Evolutionary conservation across 2,329 filamentous ascomycete species (phyloP).

Genomic region (Cryphonectria carpinicola): DNA sequence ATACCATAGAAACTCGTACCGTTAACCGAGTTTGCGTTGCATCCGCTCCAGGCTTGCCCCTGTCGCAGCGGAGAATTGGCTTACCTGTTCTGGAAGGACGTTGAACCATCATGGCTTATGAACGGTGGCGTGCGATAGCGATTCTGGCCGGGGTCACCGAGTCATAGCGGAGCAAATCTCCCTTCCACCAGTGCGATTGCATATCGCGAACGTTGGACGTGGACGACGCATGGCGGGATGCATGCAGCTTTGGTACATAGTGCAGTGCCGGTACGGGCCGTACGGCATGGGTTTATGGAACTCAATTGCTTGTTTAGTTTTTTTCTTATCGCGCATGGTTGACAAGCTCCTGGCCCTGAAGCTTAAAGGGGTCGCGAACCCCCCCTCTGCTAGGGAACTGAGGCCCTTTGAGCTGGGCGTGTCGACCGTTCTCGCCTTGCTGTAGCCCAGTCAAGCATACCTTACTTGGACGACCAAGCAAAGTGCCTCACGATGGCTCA

Average conservation of each 20-base stretch:
- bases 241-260: background rate
- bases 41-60: background rate
- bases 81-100: constrained; percentile 10
- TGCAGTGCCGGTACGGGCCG: constrained; percentile 8
- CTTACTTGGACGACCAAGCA: background rate
- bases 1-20: background rate
- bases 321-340: background rate
- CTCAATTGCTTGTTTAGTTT: background rate
- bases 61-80: background rate
- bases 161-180: background rate
- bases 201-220: background rate
- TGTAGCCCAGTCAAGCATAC: background rate
- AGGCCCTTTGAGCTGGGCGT: background rate
- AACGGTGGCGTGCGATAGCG: background rate
- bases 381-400: background rate
- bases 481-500: constrained; percentile 3
- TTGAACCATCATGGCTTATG: background rate
- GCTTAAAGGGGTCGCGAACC: background rate
- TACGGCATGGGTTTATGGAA: background rate
- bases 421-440: background rate
- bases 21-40: background rate
- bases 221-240: background rate
- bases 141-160: background rate
- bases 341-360: background rate
- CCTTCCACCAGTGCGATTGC: background rate